Evolutionary conservation across 345 rosid species (phyloP), one percentile per base, ranked within the genome.

Genomic region (Angophora floribunda): DNA sequence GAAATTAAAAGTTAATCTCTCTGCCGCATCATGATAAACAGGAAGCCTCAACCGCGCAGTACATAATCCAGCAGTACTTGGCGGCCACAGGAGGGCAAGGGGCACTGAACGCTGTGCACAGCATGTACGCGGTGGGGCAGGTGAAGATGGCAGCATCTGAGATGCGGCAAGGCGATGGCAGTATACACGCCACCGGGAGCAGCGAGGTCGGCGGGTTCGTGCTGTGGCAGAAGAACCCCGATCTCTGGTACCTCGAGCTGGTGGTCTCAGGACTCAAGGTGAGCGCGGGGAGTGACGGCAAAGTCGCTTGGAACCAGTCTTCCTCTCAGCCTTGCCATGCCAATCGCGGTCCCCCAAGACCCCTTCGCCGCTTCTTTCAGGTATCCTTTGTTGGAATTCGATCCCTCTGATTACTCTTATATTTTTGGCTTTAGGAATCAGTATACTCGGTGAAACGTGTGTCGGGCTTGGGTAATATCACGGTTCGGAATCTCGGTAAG

Each of bases 201-300:
- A 89, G 92, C 51, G 99, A 96, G 91, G 93, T 95, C 7, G 99
- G 99, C 17, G 98, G 99, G 78, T 97, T 97, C 86, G 98, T 97
- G 32, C 89, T 96, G 22, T 96, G 98, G 99, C 98, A 96, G 86
- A 97, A 96, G 93, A 96, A 96, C 87, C 99, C 99, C 11, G 97
- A 95, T 75, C 92, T 96, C 65, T 97, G 99, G 99, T 95, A 91
- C 88, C 89, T 97, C 15, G 99, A 97, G 89, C 87, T 97, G 13
- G 96, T 96, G 22, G 98, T 96, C 57, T 92, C 99, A 1, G 99
- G 99, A 52, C 95, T 94, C 90, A 97, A 97, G 90, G 91, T 97
- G 67, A 95, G 96, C 70, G 97, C 99, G 15, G 99, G 99, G 12
- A 96, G 99, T 85, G 92, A 97, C 30, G 99, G 99, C 9, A 97